Base-by-base conservation (phyloP, 148 eudicot species). In the Bassia scoparia region DNA sequence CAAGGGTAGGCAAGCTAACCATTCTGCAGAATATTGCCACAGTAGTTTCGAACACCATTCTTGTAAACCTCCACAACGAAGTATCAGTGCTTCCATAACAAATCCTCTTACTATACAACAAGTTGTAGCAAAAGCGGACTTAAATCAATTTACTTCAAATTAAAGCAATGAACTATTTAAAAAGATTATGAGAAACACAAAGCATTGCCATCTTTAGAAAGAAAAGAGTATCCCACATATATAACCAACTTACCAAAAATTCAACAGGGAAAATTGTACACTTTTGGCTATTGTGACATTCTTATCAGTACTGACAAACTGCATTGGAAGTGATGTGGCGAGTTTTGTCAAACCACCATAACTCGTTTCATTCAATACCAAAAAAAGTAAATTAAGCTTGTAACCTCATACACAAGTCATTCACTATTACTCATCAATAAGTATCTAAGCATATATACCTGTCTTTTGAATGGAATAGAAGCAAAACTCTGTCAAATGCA, bases 51-150 rank as follows among this genome's bases (percentile, higher is more conserved):
- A 24, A 88, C 83, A 21, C 97, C 99, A 14, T 91, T 86, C 46
- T 89, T 86, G 87, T 95, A 95, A 70, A 95, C 97, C 0, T 95
- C 99, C 97, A 95, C 24, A 95, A 82, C 65, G 99, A 95, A 76
- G 99, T 95, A 87, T 91, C 99, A 13, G 99, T 95, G 76, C 96
- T 95, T 77, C 99, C 99, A 70, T 95, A 76, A 89, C 96, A 82
- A 80, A 95, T 74, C 99, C 99, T 83, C 99, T 86, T 41, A 95
- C 99, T 95, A 74, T 53, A 78, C 48, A 79, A 60, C 52, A 73
- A 46, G 48, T 81, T 72, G 18, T 21, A 9, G 2, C 38, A 53
- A 72, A n/a, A n/a, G n/a, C n/a, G n/a, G n/a, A n/a, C n/a, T n/a
- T n/a, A n/a, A n/a, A n/a, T n/a, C n/a, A n/a, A n/a, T n/a, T n/a